A percentile compares a stretch with the other conserved stretches of the same genome.
phyloP scores from a whole-genome alignment of 371 early-diverging fungal genomes.

The Mortierella sp. region DNA sequence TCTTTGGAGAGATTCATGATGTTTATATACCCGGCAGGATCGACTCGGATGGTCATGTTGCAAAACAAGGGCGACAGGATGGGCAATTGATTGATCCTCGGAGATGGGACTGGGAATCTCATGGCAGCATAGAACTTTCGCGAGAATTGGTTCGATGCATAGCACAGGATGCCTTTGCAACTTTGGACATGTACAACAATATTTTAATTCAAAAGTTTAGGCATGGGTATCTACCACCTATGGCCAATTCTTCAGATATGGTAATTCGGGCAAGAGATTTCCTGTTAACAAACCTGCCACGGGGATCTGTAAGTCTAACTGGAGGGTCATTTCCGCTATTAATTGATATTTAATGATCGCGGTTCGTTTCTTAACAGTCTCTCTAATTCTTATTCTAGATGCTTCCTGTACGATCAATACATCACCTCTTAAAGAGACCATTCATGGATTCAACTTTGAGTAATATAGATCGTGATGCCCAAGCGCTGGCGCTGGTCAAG shows the following conservation, averaged over 20 bases:
- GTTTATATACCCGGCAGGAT: constrained; percentile 51
- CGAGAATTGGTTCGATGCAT: constrained; percentile 47
- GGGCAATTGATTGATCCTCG: constrained; percentile 42
- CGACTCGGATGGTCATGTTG: constrained; percentile 7
- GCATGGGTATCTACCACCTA: constrained; percentile 25
- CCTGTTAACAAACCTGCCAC: constrained; percentile 43
- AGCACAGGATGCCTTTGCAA: constrained; percentile 50
- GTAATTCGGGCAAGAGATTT: constrained; percentile 20
- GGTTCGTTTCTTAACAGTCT: neutral
- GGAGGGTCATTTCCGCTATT: neutral
- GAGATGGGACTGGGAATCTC: constrained; percentile 55
- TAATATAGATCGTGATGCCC: constrained; percentile 41
- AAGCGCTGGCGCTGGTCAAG: constrained; percentile 48
- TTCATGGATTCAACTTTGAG: constrained; percentile 20
- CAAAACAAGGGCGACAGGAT: constrained; percentile 1
- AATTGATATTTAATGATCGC: neutral
- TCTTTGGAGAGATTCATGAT: constrained; percentile 48
- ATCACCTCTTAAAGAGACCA: constrained; percentile 46
- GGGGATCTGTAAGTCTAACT: constrained; percentile 36
- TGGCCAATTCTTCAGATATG: constrained; percentile 7
- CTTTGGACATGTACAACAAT: constrained; percentile 30
- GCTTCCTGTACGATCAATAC: constrained; percentile 40
- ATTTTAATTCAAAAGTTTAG: constrained; percentile 33
- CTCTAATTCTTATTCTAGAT: neutral
- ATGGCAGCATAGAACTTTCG: constrained; percentile 38